These are phyloP conservation scores for Brettanomyces custersianus DNA, from an alignment of 805 yeast species.

Conservation along the genomic window DNA sequence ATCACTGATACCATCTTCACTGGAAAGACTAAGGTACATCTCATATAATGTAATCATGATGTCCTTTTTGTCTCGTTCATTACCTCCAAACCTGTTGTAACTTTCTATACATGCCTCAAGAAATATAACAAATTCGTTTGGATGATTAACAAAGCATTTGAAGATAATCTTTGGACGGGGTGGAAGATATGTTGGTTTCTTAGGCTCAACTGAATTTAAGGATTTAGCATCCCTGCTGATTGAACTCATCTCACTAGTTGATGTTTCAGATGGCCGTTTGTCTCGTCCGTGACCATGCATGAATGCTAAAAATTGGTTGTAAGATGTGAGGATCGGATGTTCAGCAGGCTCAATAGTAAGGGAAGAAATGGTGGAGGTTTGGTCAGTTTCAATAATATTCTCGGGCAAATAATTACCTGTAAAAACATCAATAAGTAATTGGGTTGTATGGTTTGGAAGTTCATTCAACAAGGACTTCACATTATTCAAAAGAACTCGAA, in stretches of 20 bases:
- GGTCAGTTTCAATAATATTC: constrained; percentile 12
- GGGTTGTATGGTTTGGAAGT: constrained; percentile 75
- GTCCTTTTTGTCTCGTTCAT: constrained; percentile 58
- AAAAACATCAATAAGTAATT: constrained; percentile 73
- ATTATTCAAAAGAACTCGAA: constrained; percentile 46
- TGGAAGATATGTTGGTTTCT: constrained; percentile 73
- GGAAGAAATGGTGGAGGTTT: not conserved
- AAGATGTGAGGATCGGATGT: constrained; percentile 49
- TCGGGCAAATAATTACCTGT: constrained; percentile 71
- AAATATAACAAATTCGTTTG: constrained; percentile 83
- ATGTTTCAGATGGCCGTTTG: too few species aligned
- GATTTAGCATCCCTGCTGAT: constrained; percentile 1
- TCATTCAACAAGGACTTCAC: constrained; percentile 57
- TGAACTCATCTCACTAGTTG: constrained; percentile 7
- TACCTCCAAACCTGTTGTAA: constrained; percentile 69
- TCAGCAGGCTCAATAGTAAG: constrained; percentile 16
- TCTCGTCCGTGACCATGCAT: constrained; percentile 15
- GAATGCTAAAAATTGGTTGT: constrained; percentile 31
- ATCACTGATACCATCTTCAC: not conserved
- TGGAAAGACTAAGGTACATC: constrained; percentile 58
- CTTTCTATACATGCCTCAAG: constrained; percentile 83
- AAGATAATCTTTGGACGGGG: constrained; percentile 86
- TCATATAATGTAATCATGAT: constrained; percentile 75
- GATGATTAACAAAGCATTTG: constrained; percentile 77
- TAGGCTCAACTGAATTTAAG: constrained; percentile 4